Conservation (phyloP, 2,329 filamentous ascomycete species). For the Sporothrix protearum region DNA sequence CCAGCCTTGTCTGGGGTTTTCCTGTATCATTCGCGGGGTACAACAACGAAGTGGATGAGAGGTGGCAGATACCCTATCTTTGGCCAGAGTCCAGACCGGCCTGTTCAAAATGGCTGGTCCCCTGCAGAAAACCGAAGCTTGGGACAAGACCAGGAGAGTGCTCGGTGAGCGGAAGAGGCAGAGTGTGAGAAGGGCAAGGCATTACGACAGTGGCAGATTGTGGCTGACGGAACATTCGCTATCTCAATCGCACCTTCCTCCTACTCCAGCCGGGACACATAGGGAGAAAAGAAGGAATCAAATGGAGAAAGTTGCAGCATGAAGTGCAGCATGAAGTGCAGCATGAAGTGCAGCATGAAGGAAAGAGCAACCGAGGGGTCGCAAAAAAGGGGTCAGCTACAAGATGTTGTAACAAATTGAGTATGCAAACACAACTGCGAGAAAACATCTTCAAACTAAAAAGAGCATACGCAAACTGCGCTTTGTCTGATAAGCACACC, state of each 20-base stretch:
- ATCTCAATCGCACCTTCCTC: not conserved
- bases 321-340: not conserved
- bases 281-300: not conserved
- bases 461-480: not conserved
- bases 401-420: not conserved
- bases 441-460: not conserved
- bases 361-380: not conserved
- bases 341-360: not conserved
- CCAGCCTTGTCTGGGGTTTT: constrained; percentile 1
- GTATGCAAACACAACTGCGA: not conserved
- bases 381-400: not conserved
- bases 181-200: not conserved
- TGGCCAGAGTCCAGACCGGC: constrained; percentile 9
- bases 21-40: not conserved
- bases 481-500: not conserved
- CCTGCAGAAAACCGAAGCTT: constrained; percentile 11
- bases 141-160: not conserved
- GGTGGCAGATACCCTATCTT: not conserved
- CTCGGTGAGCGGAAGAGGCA: constrained; percentile 20
- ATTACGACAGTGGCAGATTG: not conserved
- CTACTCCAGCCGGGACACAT: not conserved
- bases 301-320: not conserved
- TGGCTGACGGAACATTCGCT: not conserved
- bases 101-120: constrained; percentile 5
- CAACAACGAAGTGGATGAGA: not conserved